phyloP scores from a whole-genome alignment of 2,329 filamentous ascomycete genomes.

The Nemania serpens region DNA sequence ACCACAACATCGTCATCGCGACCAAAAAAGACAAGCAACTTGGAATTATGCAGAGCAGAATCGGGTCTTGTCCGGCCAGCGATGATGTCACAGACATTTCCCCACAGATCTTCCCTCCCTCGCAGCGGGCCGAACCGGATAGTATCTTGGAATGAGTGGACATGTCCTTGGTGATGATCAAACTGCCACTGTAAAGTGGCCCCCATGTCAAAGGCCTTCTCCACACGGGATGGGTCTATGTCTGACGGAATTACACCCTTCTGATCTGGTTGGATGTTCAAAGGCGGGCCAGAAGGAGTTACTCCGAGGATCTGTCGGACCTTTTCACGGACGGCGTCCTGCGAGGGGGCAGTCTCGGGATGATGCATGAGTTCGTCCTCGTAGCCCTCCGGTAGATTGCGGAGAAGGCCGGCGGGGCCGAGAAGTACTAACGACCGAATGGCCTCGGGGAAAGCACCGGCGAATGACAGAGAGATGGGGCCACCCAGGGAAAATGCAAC shows the following conservation, averaged over 20 bases:
- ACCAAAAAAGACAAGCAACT: slow-evolving; percentile 34
- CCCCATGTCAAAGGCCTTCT: slow-evolving; percentile 31
- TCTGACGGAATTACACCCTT: slow-evolving; percentile 7
- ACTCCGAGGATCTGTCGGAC: slow-evolving; percentile 31
- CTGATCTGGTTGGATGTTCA: slow-evolving; percentile 17
- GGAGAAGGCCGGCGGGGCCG: slow-evolving; percentile 31
- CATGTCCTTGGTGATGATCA: slow-evolving; percentile 32
- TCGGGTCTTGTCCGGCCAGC: slow-evolving; percentile 29
- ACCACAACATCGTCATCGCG: slow-evolving; percentile 30
- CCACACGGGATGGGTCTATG: slow-evolving; percentile 24
- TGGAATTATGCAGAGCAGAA: slow-evolving; percentile 28
- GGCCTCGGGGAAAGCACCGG: slow-evolving; percentile 21
- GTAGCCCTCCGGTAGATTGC: slow-evolving; percentile 30
- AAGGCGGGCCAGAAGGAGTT: slow-evolving; percentile 18
- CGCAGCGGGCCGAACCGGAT: slow-evolving; percentile 28
- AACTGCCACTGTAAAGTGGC: slow-evolving; percentile 34
- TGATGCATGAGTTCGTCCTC: slow-evolving; percentile 30
- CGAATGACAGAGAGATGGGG: slow-evolving; percentile 31
- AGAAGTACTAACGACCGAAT: slow-evolving; percentile 29
- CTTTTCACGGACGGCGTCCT: slow-evolving; percentile 29
- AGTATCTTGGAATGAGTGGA: slow-evolving; percentile 34
- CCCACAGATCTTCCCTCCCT: slow-evolving; percentile 28
- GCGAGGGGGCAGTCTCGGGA: slow-evolving; percentile 28
- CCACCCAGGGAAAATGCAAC: slow-evolving; percentile 32
- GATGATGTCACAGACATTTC: slow-evolving; percentile 32